These are phyloP conservation scores for Ophiostoma populinum DNA, from an alignment of 2,329 filamentous ascomycete genomes.

Conservation along the genomic window DNA sequence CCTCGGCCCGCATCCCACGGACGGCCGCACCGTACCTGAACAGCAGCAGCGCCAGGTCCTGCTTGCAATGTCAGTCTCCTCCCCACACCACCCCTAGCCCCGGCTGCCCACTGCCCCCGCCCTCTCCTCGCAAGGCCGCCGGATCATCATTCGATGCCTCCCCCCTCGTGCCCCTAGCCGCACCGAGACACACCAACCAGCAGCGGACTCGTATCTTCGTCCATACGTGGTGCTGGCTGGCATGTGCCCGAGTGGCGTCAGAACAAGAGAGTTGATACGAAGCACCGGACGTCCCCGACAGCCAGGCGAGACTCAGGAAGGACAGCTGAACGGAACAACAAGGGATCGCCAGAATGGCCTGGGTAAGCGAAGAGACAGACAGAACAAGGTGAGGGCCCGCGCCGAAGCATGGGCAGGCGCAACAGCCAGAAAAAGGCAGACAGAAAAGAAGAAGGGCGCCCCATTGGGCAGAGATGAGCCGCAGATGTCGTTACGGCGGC, in stretches of 20 bases:
- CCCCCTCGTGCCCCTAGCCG: not conserved
- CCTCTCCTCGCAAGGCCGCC: slow-evolving; percentile 1
- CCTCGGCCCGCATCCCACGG: not conserved
- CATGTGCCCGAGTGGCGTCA: slow-evolving; percentile 1
- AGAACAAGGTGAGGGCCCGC: slow-evolving; percentile 14
- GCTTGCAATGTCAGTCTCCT: no score
- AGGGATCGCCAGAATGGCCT: not conserved
- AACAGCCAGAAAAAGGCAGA: not conserved
- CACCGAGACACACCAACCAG: slow-evolving; percentile 11
- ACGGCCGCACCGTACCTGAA: no score
- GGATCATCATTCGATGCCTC: not conserved
- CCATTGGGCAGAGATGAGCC: slow-evolving; percentile 54
- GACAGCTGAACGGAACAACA: slow-evolving; percentile 1
- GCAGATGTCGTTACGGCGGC: slow-evolving; percentile 98
- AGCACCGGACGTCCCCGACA: slow-evolving; percentile 3
- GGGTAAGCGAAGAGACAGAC: slow-evolving; percentile 12
- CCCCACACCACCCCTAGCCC: not conserved
- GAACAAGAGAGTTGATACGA: slow-evolving; percentile 5
- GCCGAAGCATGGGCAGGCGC: slow-evolving; percentile 24
- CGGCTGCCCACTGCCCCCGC: not conserved
- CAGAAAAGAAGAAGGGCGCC: not conserved
- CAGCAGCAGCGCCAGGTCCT: no score
- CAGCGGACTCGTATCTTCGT: slow-evolving; percentile 84
- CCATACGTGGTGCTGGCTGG: slow-evolving; percentile 25
- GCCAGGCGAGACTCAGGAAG: slow-evolving; percentile 5